Base-by-base conservation (phyloP, 2,329 filamentous ascomycete genomes). In the Mariannaea elegans region DNA sequence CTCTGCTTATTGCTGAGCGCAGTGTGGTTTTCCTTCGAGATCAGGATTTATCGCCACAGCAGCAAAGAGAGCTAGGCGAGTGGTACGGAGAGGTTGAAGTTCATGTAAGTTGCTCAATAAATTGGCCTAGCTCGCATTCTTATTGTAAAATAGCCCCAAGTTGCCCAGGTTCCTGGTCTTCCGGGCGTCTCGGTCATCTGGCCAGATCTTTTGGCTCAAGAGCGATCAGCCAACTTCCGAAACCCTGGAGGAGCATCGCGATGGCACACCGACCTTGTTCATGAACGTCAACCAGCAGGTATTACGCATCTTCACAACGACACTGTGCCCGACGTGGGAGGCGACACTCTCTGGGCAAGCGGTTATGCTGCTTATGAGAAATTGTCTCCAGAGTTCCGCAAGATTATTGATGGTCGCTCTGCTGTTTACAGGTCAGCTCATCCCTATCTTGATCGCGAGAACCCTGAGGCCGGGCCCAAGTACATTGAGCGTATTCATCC, bases 351-450 rank as follows among this genome's bases (percentile, higher is more conserved):
- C 0, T 92, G 90, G 89, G 87, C 89, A 0, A 87, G 83, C 58
- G 88, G 89, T 1, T 92, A 92, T 70, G 79, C 85, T 0, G 89
- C 89, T 0, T 92, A 92, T 66, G 88, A 91, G 74, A 92, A 92
- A 75, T 81, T 92, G 0, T 90, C 87, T 1, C 90, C 89, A 0
- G 84, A 79, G 2, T 92, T 92, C 76, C 87, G 89, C 38, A 84
- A 84, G 71, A 85, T 92, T 51, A 89, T 92, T 61, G 89, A 92
- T 66, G 89, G 89, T 6, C 83, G 81, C 58, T 75, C 82, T 4
- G 90, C 88, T 18, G 83, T 92, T 2, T 91, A 90, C 68, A 77
- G 80, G 7, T 90, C 86, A 5, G 86, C 89, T 0, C 89, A 92
- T 69, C 75, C 82, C 0, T 92, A 92, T 66, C 80, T 92, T 0